phyloP scores from a whole-genome alignment of 345 rosid species.

The Diplotaxis tenuifolia region DNA sequence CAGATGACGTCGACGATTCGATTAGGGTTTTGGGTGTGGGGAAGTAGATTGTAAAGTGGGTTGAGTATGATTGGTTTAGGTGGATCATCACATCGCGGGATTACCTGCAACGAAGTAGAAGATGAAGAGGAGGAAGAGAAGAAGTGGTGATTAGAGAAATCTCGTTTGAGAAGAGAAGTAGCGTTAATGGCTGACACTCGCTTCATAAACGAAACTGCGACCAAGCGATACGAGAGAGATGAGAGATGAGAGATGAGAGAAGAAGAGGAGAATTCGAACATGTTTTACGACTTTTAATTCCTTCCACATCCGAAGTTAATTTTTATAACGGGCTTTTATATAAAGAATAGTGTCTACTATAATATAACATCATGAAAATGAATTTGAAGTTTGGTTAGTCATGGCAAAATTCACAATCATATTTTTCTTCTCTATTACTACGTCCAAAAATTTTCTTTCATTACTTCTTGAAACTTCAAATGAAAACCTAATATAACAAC shows the following conservation, averaged over 20 bases:
- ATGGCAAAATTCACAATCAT: no score
- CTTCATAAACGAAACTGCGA: conserved; percentile 22
- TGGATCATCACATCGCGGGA: conserved; percentile 7
- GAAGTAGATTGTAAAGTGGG: conserved; percentile 59
- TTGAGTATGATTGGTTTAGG: conserved; percentile 35
- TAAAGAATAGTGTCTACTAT: no score
- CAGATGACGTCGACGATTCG: conserved; percentile 55
- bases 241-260: no score
- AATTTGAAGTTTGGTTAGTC: not conserved
- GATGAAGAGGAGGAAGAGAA: conserved; percentile 35
- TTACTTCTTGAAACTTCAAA: not conserved
- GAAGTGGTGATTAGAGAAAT: not conserved
- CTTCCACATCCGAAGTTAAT: no score
- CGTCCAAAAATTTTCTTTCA: not conserved
- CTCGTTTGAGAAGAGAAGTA: not conserved
- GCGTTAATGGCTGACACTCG: conserved; percentile 15
- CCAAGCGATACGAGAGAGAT: not conserved
- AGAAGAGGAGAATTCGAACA: no score
- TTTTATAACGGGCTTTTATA: no score
- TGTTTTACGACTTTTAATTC: no score
- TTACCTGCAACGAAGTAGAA: conserved; percentile 42
- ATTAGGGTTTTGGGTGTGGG: conserved; percentile 60
- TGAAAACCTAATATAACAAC: not conserved
- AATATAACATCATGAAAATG: no score
- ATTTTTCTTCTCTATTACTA: no score